Evolutionary conservation across 1,284 basidiomycete genomes (phyloP).

Genomic region (Cryptococcus depauperatus): DNA sequence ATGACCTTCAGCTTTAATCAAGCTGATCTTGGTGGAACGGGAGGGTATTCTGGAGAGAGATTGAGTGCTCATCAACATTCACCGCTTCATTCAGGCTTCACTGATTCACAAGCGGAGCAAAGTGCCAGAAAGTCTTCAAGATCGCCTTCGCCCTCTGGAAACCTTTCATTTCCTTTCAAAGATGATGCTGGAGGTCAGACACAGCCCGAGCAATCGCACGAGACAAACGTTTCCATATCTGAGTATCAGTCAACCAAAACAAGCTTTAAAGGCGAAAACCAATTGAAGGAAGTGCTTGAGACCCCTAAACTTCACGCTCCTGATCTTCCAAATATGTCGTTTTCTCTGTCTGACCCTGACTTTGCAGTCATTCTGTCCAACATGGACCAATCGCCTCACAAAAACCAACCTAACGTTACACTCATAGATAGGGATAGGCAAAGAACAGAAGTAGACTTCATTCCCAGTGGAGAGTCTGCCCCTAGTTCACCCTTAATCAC

Average conservation of each 20-base stretch:
- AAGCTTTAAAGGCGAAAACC: neutral
- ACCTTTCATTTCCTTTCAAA: conserved; percentile 24
- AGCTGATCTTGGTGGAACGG: too few species aligned
- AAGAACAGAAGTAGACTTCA: neutral
- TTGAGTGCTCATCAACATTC: conserved; percentile 37
- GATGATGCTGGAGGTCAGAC: neutral
- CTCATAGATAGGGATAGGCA: too few species aligned
- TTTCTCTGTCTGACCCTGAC: conserved; percentile 45
- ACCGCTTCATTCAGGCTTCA: conserved; percentile 37
- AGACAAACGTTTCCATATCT: neutral
- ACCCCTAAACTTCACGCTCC: conserved; percentile 38
- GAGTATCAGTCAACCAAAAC: neutral
- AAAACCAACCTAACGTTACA: conserved; percentile 1
- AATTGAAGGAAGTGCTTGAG: neutral
- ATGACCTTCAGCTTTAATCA: conserved; percentile 43
- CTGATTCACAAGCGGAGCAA: conserved; percentile 17
- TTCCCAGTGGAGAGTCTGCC: conserved; percentile 4
- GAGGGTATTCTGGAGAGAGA: conserved; percentile 32
- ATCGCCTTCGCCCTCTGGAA: conserved; percentile 3
- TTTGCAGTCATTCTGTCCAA: conserved; percentile 43
- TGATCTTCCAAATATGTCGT: conserved; percentile 40
- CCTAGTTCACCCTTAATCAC: conserved; percentile 5
- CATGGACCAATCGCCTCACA: conserved; percentile 25
- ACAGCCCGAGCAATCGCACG: conserved; percentile 1
- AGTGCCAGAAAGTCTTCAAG: conserved; percentile 1